A percentile compares a stretch with the other conserved stretches of the same genome.
Conservation (phyloP, 1,139 yeast genomes). For the Magnusiomyces paraingens region DNA sequence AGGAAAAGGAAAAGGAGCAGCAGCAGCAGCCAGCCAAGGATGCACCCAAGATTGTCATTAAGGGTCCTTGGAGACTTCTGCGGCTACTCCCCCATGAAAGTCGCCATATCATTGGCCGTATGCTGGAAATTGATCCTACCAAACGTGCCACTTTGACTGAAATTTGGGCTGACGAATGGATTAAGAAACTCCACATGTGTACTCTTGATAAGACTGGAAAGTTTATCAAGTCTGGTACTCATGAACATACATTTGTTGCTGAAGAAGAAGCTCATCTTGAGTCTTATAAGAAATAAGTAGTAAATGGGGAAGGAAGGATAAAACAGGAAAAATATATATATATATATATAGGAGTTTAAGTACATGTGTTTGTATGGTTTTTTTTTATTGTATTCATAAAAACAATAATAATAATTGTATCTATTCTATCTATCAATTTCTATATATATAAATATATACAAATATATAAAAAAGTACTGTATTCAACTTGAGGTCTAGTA, state of each 20-base stretch:
- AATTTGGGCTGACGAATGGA: conserved; percentile 66
- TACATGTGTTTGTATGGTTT: not conserved
- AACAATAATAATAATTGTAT: not conserved
- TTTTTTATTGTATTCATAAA: not conserved
- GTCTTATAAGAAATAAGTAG: conserved; percentile 32
- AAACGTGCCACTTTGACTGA: conserved; percentile 66
- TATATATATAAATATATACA: not conserved
- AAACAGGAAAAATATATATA: not conserved
- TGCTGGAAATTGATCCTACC: conserved; percentile 64
- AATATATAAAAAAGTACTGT: too few species aligned
- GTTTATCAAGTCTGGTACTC: conserved; percentile 44
- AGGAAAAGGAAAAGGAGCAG: conserved; percentile 1
- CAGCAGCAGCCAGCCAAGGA: conserved; percentile 20
- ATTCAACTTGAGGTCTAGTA: too few species aligned
- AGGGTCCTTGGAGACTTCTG: conserved; percentile 84
- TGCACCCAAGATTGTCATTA: conserved; percentile 26
- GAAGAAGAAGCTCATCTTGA: conserved; percentile 44
- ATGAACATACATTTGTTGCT: conserved; percentile 51
- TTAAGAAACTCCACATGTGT: conserved; percentile 46
- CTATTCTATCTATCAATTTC: not conserved
- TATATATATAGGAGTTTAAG: too few species aligned
- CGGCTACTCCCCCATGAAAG: conserved; percentile 83
- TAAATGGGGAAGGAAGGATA: not conserved
- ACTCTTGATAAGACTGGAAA: conserved; percentile 40
- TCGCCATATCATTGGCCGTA: conserved; percentile 65